Percentiles rank a stretch among this genome's conserved stretches.
phyloP scores from a whole-genome alignment of 164 flowering plant species.

The Berberis thunbergii region DNA sequence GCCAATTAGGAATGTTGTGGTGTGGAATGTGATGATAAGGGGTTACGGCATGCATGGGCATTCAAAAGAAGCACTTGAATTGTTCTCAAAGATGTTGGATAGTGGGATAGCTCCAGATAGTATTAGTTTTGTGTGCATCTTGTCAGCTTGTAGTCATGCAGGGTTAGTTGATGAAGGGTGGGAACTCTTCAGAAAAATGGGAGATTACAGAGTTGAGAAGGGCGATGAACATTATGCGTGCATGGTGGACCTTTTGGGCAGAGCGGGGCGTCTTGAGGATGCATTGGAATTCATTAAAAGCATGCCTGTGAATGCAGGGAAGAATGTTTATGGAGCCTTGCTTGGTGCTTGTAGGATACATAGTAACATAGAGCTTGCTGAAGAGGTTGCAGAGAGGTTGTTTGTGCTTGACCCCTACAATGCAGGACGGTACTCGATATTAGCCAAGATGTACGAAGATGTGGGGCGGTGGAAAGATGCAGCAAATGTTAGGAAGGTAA shows the following conservation, averaged over 20 bases:
- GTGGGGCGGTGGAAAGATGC: conserved; percentile 28
- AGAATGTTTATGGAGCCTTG: conserved; percentile 34
- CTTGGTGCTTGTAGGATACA: conserved; percentile 41
- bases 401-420: conserved; percentile 32
- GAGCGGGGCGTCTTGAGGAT: conserved; percentile 25
- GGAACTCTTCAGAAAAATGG: conserved; percentile 26
- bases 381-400: conserved; percentile 27
- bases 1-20: conserved; percentile 21
- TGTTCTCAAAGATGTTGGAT: conserved; percentile 27
- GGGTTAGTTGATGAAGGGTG: conserved; percentile 26
- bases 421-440: conserved; percentile 28
- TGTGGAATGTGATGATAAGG: conserved; percentile 35
- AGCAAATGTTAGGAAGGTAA: conserved; percentile 26
- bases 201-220: conserved; percentile 17
- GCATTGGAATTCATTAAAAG: conserved; percentile 21
- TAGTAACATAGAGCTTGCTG: conserved; percentile 32
- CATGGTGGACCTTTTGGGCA: conserved; percentile 33
- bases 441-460: conserved; percentile 42
- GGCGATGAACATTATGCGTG: conserved; percentile 30
- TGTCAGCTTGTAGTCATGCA: conserved; percentile 41
- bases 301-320: conserved; percentile 30
- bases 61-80: conserved; percentile 17
- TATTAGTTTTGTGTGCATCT: conserved; percentile 19
- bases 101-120: conserved; percentile 24
- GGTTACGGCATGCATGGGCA: conserved; percentile 30